Base-by-base conservation (phyloP, 176 grass and related monocot genomes). In the Tillandsia fasciculata region DNA sequence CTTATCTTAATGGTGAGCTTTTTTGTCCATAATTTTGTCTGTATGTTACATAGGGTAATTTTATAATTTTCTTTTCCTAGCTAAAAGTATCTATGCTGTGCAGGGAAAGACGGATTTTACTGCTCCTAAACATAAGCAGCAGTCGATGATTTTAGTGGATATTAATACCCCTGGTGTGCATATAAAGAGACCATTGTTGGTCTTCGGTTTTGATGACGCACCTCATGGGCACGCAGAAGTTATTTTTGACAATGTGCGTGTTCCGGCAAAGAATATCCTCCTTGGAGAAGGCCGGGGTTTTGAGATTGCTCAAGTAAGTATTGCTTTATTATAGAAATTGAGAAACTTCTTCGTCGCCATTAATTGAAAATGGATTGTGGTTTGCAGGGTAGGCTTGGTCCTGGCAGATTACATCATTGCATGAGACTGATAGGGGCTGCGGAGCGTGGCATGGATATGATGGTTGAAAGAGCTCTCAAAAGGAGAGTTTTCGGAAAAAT, bases 71-170 rank as follows among this genome's bases (percentile, higher is more conserved):
- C n/a, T 61, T 2, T 18, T 59, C 6, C 22, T 61, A 61, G 12
- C 51, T 73, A 61, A 63, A 70, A 1, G 1, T 86, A 27, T 69
- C 69, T 70, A 33, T 69, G 64, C 61, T 10, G 79, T 87, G 42
- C 84, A 99, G 94, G 94, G 94, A 52, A 99, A 93, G 80, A 93
- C 94, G 26, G 79, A 93, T 82, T 91, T 87, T 81, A 87, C 82
- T 75, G 87, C 87, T 70, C 79, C 87, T 69, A 90, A 72, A 69
- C 89, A 90, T 89, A 99, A 86, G 66, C 94, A 93, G 50, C 89
- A 93, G 66, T 90, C 94, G 17, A 93, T 93, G 89, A 93, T 99
- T 72, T 87, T 93, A 78, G 87, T 99, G 42, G 87, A 99, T 58
- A 80, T 87, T 69, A 90, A 84, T 77, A 85, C 80, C 58, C 82